Evolutionary conservation across 176 grass and related monocot species (phyloP).

Genomic region (Pontederia crassipes): DNA sequence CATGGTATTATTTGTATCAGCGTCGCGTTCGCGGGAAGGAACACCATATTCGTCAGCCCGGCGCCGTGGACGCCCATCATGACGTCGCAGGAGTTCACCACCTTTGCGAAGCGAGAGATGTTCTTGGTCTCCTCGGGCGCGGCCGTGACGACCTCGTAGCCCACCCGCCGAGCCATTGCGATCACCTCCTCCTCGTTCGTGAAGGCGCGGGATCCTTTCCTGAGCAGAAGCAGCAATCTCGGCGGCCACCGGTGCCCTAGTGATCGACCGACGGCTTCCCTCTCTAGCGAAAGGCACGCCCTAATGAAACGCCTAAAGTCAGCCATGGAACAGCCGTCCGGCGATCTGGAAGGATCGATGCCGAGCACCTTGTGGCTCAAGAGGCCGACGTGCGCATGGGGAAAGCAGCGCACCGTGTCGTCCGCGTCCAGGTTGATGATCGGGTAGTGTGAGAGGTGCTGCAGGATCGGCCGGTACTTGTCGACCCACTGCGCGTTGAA

Average conservation of each 20-base stretch:
- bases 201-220: constrained; percentile 33
- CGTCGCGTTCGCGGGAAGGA: constrained; percentile 37
- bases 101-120: constrained; percentile 23
- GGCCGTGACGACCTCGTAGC: constrained; percentile 42
- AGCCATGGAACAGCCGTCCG: constrained; percentile 25
- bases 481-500: constrained; percentile 14
- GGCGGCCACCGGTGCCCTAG: constrained; percentile 18
- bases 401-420: constrained; percentile 45
- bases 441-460: constrained; percentile 25
- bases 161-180: constrained; percentile 2
- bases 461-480: constrained; percentile 34
- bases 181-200: constrained; percentile 38
- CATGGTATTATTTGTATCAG: constrained; percentile 62
- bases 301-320: constrained; percentile 53
- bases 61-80: constrained; percentile 39
- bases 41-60: constrained; percentile 36
- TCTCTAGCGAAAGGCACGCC: constrained; percentile 27
- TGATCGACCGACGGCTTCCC: background rate
- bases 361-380: constrained; percentile 38
- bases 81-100: constrained; percentile 34
- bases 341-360: constrained; percentile 25
- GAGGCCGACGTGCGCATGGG: constrained; percentile 28
- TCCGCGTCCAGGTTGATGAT: constrained; percentile 47
- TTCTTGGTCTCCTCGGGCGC: constrained; percentile 18
- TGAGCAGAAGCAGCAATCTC: constrained; percentile 35